phyloP scores from a whole-genome alignment of 176 grass and related monocot genomes.

The Bromus sterilis region DNA sequence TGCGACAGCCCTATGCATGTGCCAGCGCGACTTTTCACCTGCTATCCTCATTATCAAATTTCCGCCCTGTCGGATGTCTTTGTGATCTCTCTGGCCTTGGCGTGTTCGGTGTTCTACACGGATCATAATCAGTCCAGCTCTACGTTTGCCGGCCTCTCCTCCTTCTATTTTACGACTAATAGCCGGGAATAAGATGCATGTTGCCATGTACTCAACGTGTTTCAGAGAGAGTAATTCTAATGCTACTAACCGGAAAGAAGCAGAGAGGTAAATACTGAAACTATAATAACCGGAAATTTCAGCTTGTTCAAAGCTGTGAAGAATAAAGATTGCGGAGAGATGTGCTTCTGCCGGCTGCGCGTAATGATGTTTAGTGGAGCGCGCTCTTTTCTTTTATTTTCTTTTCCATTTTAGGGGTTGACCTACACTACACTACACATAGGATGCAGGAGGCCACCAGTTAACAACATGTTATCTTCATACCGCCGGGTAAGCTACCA shows the following conservation, averaged over 20 bases:
- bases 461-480: no score
- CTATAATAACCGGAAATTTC: neutral
- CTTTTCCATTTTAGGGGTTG: neutral
- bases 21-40: conserved; percentile 36
- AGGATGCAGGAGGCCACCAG: neutral
- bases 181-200: no score
- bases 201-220: no score
- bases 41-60: conserved; percentile 31
- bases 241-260: no score
- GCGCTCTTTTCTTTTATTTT: neutral
- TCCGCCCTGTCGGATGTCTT: conserved; percentile 29
- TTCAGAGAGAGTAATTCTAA: no score
- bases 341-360: neutral
- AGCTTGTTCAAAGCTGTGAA: neutral
- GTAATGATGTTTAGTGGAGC: conserved; percentile 3
- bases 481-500: no score
- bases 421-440: conserved; percentile 1
- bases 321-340: conserved; percentile 10
- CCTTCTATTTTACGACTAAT: no score
- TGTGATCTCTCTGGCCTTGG: neutral
- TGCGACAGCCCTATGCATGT: conserved; percentile 33
- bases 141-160: no score
- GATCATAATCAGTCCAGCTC: neutral
- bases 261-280: neutral
- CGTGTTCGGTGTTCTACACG: neutral